A percentile compares a stretch with the other conserved stretches of the same genome.
phyloP scores from a whole-genome alignment of 2,329 filamentous ascomycete genomes.

The Claviceps quebecensis region DNA sequence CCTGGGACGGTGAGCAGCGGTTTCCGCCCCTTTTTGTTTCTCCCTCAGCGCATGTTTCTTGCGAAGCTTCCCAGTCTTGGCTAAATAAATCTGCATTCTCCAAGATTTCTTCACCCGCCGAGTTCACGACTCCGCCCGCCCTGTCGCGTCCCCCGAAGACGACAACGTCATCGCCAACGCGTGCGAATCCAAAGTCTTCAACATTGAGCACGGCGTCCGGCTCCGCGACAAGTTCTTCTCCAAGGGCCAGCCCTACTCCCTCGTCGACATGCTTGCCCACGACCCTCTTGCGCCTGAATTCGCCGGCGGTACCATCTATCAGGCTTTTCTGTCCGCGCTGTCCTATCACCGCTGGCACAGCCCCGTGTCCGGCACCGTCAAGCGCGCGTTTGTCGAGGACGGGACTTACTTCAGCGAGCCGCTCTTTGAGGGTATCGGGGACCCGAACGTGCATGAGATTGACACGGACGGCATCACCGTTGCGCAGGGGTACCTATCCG shows the following conservation, averaged over 20 bases:
- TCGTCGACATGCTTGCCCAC: conserved; percentile 47
- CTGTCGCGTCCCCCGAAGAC: conserved; percentile 42
- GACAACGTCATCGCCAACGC: conserved; percentile 42
- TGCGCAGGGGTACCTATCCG: conserved; percentile 52
- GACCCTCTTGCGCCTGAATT: conserved; percentile 41
- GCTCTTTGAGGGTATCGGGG: conserved; percentile 22
- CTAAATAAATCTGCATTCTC: too few species aligned
- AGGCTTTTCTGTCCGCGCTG: conserved; percentile 53
- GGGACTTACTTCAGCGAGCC: conserved; percentile 57
- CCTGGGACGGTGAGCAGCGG: conserved; percentile 42
- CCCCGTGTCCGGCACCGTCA: conserved; percentile 49
- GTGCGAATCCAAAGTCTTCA: conserved; percentile 49
- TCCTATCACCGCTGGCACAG: conserved; percentile 62
- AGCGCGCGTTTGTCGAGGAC: conserved; percentile 41
- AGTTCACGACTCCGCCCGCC: conserved; percentile 39
- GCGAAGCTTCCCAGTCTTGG: too few species aligned
- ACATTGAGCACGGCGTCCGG: conserved; percentile 33
- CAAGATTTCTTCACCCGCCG: conserved; percentile 50
- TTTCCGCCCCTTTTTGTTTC: neutral
- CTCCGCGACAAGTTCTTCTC: conserved; percentile 51
- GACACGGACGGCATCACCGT: conserved; percentile 28
- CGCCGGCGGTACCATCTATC: conserved; percentile 51
- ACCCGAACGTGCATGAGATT: conserved; percentile 19
- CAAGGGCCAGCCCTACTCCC: conserved; percentile 55
- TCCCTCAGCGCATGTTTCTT: too few species aligned